Base-by-base conservation (phyloP, 2,329 filamentous ascomycete genomes). In the Monosporascus sp. region DNA sequence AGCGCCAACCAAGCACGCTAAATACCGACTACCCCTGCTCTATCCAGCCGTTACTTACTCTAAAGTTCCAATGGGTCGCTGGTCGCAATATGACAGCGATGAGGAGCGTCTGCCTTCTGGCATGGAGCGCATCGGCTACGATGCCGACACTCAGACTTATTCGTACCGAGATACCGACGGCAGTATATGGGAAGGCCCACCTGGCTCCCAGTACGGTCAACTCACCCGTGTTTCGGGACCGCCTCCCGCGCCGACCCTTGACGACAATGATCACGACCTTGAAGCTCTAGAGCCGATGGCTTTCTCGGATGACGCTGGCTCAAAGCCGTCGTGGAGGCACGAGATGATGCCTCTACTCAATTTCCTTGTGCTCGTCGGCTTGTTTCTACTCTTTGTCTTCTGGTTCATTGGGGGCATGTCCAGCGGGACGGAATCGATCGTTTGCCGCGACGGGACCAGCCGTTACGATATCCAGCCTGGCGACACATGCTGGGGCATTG, bases 281-380 rank as follows among this genome's bases (percentile, higher is more conserved):
- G 57, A 60, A 47, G 51, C 57, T 34, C 53, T 58, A 8, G 58
- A 60, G 31, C 61, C 59, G 15, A 49, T 62, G 45, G 46, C 46
- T 24, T 24, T 38, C 27, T 47, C 52, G n/a, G 51, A 54, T 49
- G 53, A 22, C n/a, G 18, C 24, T 6, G 24, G 47, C 27, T 56
- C 37, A 15, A 18, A 64, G 39, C 67, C 68, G 34, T 76, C 80
- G 6, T 78, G 80, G 74, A 72, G 80, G 31, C 72, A 74, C 36
- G 75, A 79, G 54, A 69, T 79, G 68, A 74, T 72, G 69, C 77
- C 77, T n/a, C 68, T 84, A 57, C 70, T 84, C 61, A 82, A 82
- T 62, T 84, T 83, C 66, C 79, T 78, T 51, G 65, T 83, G 55
- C 64, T 84, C 37, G 71, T 81, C 50, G 69, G 79, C 4, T 60